Percentiles rank a stretch among this genome's conserved stretches.
Conservation (phyloP, 1,284 basidiomycete genomes). For the Tylopilus sp. region DNA sequence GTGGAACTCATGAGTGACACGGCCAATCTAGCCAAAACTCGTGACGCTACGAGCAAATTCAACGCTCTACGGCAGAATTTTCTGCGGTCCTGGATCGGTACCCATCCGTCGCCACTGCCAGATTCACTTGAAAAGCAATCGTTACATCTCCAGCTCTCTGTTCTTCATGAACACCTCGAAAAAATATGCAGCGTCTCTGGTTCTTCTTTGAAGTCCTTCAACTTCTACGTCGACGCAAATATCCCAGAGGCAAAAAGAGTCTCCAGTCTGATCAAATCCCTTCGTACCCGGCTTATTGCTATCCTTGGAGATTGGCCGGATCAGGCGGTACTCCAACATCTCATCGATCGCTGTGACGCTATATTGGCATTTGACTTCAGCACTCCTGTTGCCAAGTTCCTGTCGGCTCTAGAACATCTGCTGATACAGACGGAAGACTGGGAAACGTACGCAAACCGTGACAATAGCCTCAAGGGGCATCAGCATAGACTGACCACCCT, state of each 20-base stretch:
- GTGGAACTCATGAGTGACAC: constrained; percentile 21
- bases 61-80: constrained; percentile 18
- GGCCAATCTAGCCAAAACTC: neutral
- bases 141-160: constrained; percentile 29
- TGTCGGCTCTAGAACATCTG: constrained; percentile 85
- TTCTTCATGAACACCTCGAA: constrained; percentile 26
- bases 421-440: constrained; percentile 91
- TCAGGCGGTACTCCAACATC: constrained; percentile 91
- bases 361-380: constrained; percentile 65
- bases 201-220: constrained; percentile 39
- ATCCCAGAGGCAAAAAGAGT: constrained; percentile 66
- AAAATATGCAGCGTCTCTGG: constrained; percentile 11
- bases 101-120: constrained; percentile 13
- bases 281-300: constrained; percentile 51
- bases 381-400: constrained; percentile 79
- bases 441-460: constrained; percentile 90
- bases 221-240: constrained; percentile 83
- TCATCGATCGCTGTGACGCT: constrained; percentile 71
- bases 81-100: constrained; percentile 22
- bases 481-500: constrained; percentile 67
- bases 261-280: constrained; percentile 46
- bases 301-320: constrained; percentile 91
- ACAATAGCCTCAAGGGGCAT: constrained; percentile 74
- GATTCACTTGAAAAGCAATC: constrained; percentile 28
- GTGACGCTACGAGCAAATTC: constrained; percentile 14